Evolutionary conservation across 768 basidiomycete species (phyloP).

Genomic region (Neoboletus magnificus): DNA sequence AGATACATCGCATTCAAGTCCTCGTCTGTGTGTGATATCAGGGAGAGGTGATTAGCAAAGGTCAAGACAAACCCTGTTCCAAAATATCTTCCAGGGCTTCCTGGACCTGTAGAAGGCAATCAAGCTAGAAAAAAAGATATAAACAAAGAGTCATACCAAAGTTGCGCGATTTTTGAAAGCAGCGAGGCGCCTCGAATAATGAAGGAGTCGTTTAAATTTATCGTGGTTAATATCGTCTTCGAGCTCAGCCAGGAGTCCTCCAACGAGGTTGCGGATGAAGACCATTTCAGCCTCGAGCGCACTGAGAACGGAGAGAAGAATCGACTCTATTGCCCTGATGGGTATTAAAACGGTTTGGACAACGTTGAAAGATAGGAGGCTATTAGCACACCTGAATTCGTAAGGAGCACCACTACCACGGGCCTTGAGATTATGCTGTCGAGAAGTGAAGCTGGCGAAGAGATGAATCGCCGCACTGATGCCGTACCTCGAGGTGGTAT

Average conservation of each 20-base stretch:
- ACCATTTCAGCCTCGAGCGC: constrained; percentile 96
- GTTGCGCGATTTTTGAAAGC: constrained; percentile 91
- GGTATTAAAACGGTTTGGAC: constrained; percentile 14
- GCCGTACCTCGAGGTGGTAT: constrained; percentile 76
- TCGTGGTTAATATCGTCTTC: constrained; percentile 96
- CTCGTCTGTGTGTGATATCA: constrained; percentile 58
- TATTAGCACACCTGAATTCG: constrained; percentile 69
- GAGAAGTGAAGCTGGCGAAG: constrained; percentile 11
- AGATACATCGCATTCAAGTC: constrained; percentile 96
- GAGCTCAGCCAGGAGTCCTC: constrained; percentile 85
- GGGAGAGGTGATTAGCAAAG: not conserved
- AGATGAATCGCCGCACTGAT: constrained; percentile 8
- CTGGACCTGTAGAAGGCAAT: constrained; percentile 56
- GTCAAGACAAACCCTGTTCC: constrained; percentile 64
- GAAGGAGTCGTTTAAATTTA: constrained; percentile 85
- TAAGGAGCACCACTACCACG: constrained; percentile 72
- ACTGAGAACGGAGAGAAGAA: constrained; percentile 85
- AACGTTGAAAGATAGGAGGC: constrained; percentile 14
- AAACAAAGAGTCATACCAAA: constrained; percentile 45
- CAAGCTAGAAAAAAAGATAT: not conserved
- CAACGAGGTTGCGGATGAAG: constrained; percentile 87
- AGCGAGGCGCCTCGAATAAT: constrained; percentile 85
- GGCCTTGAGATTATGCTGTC: constrained; percentile 77
- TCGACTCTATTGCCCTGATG: constrained; percentile 86
- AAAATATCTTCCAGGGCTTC: constrained; percentile 90